These are phyloP conservation scores for Phytophthora vignae DNA, from an alignment of 352 stramenopile species.

Conservation along the genomic window DNA sequence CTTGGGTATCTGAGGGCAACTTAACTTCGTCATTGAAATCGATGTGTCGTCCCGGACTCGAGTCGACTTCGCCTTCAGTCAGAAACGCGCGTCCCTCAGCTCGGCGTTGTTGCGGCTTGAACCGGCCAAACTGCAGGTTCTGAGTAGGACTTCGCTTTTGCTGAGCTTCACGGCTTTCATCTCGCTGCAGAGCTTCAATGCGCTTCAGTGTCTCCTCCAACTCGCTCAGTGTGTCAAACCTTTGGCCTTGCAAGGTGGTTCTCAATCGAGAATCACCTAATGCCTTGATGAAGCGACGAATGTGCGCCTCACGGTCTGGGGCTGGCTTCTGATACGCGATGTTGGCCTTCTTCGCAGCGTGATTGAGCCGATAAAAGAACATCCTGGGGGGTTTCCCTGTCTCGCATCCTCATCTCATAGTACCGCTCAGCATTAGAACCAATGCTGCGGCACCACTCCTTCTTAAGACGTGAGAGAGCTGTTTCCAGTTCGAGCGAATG, in stretches of 20 bases:
- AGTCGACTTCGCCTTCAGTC: background rate
- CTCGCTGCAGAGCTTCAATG: background rate
- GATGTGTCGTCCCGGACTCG: background rate
- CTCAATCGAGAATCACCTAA: background rate
- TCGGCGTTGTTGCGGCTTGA: background rate
- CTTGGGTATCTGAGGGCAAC: background rate
- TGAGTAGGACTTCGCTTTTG: background rate
- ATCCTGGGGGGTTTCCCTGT: background rate
- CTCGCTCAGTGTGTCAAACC: background rate
- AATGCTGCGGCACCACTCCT: background rate
- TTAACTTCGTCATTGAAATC: background rate
- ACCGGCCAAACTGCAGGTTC: constrained; percentile 1
- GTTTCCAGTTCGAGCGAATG: background rate
- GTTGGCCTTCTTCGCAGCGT: background rate
- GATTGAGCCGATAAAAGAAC: background rate
- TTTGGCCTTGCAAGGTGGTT: background rate
- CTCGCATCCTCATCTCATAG: background rate
- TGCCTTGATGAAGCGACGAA: background rate
- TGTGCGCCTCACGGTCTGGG: background rate
- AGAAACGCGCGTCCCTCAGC: background rate
- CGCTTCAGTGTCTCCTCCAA: background rate
- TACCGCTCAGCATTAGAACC: background rate
- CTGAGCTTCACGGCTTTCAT: background rate
- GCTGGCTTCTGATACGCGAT: background rate
- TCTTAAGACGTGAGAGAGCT: background rate